Percentiles rank a stretch among this genome's conserved stretches.
phyloP scores from a whole-genome alignment of 2,329 filamentous ascomycete species.

The Verticillium klebahnii region DNA sequence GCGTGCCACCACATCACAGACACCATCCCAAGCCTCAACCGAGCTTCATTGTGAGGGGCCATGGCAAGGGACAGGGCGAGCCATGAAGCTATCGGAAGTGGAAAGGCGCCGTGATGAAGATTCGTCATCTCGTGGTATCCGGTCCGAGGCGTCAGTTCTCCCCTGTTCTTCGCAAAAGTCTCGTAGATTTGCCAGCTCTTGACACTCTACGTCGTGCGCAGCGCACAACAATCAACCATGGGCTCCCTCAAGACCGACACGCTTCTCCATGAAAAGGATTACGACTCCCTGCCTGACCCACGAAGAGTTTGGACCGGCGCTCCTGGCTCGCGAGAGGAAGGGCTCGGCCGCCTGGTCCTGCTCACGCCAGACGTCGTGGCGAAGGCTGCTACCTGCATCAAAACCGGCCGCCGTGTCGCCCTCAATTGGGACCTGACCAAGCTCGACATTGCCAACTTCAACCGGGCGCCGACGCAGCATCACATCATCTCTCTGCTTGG shows the following conservation, averaged over 20 bases:
- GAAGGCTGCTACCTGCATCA: constrained; percentile 45
- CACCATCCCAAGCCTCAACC: not conserved
- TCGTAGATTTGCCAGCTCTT: not conserved
- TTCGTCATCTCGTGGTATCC: no score
- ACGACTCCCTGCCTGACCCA: constrained; percentile 41
- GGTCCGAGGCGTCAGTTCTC: no score
- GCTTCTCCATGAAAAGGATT: constrained; percentile 11
- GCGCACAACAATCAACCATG: not conserved
- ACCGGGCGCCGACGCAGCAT: constrained; percentile 44
- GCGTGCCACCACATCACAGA: not conserved
- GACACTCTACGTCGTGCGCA: not conserved
- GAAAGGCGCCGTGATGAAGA: not conserved
- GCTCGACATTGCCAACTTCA: constrained; percentile 49
- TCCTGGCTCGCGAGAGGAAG: constrained; percentile 43
- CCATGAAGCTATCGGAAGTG: not conserved
- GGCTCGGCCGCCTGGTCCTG: constrained; percentile 43
- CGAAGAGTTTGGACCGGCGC: constrained; percentile 41
- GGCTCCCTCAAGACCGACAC: not conserved
- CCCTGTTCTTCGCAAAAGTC: no score
- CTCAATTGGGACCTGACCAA: constrained; percentile 53
- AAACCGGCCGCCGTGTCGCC: constrained; percentile 43
- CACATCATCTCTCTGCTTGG: constrained; percentile 43
- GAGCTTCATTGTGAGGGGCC: not conserved
- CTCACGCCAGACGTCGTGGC: constrained; percentile 48
- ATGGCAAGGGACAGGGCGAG: not conserved